Evolutionary conservation across 1,284 basidiomycete genomes (phyloP), one percentile per base, ranked within the genome.

Genomic region (Trichosporon faecale): DNA sequence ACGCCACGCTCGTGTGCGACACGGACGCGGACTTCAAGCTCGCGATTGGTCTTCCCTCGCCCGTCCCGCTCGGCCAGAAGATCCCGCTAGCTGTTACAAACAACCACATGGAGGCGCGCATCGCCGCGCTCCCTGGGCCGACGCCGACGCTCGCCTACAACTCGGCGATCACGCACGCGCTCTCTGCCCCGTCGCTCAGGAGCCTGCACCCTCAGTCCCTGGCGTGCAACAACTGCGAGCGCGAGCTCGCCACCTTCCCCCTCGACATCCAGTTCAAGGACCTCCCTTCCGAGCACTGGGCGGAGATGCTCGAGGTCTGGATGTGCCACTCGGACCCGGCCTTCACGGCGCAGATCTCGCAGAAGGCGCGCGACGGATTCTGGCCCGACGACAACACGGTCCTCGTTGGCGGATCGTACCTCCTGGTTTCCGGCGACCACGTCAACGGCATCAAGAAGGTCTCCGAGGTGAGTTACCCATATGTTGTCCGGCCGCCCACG

Each of bases 221-320:
- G 35, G 74, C 75, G 73, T 76, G 85, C 83, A 69, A 79, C 73
- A 8, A 70, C 78, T 68, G 87, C 86, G 23, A 86, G 89, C 87
- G 92, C n/a, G 90, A 92, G 72, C 89, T 92, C 0, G 83, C 88
- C 0, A 88, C 91, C 70, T 86, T 94, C 18, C 77, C 85, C 88
- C 11, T 91, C 88, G 68, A 72, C 55, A 69, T 71, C 21, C 72
- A 74, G 33, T 97, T 92, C 81, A 88, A 89, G 65, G 94, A 97
- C 76, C 85, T 99, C 7, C 95, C 95, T 0, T 95, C 92, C 1
- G 94, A 97, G 78, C 90, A 97, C 77, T 99, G 95, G 95, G 91
- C 94, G 70, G 95, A 99, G 82, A 89, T 98, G 49, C 89, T 98
- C 25, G 95, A 98, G 71, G 91, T 94, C 2, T 98, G 95, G 95